Evolutionary conservation across 768 basidiomycete species (phyloP), one percentile per base, ranked within the genome.

Genomic region (Hygrophorus russula): DNA sequence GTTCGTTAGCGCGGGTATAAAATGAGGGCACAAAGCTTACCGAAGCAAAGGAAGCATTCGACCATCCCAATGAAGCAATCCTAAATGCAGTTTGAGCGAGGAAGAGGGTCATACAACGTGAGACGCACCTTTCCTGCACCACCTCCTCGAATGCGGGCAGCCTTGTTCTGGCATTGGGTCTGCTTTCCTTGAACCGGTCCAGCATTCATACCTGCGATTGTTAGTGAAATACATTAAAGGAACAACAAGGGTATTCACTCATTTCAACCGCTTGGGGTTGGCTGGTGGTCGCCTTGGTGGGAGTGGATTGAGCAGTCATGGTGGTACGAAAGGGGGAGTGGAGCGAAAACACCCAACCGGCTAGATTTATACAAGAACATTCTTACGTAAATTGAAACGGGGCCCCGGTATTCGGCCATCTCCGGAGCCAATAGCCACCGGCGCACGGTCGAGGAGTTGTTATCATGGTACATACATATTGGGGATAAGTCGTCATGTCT

Each of bases 1-100:
- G 13, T 10, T 29, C 10, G 13, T n/a, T 33, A 17, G 14, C 11
- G 10, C 28, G 13, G 33, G 13, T 15, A 42, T 15, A 24, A 10
- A 38, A 24, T 18, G 12, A 33, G 34, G 33, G 17, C 31, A 13
- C 3, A 18, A 36, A 27, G 44, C 69, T 46, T 46, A 70, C 70
- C 72, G 51, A 73, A 74, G 57, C 72, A 74, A 11, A 74, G 48
- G 63, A 74, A 74, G 51, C 71, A 73, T 35, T 61, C 63, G 28
- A 73, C 5, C 4, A 60, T 45, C 12, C 57, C 73, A 30, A 74
- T 41, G 60, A 74, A 67, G 53, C 71, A 74, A 53, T 74, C 73
- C 72, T 74, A 45, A 24, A 42, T 10, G 15, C 27, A 15, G 19
- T 27, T 19, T n/a, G 34, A 18, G 30, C 41, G 41, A 34, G n/a